Base-by-base conservation (phyloP, 2,329 filamentous ascomycete genomes). In the Alternaria viburni region DNA sequence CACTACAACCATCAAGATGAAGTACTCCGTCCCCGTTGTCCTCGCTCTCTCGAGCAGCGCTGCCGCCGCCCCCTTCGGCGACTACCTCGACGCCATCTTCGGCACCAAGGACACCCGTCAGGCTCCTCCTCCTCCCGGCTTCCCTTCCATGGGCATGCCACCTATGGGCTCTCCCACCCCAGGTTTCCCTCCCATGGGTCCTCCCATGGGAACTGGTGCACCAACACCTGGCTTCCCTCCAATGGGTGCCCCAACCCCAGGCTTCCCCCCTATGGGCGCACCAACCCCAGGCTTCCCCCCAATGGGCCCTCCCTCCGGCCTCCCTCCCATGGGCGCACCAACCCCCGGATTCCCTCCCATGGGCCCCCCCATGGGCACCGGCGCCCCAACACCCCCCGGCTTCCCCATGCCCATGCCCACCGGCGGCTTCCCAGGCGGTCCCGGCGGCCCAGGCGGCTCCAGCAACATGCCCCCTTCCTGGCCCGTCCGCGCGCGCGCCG, bases 1-100 rank as follows among this genome's bases (percentile, higher is more conserved):
- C 32, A 41, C 15, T 10, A 41, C 2, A 1, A 15, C 28, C 26
- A 44, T 44, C 52, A 44, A 50, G 64, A 75, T 75, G 73, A 71
- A 64, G 61, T 68, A 68, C 30, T 41, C 64, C 44, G 54, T 75
- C 30, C 36, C 36, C n/a, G 50, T 74, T 12, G 63, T 75, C 45
- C 63, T 74, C 47, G 65, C 72, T 44, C 68, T 75, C 46, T 62
- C 68, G 45, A 63, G 73, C 59, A 65, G 69, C n/a, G 55, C 72
- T 28, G 36, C 68, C 6, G 72, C 73, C 52, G 57, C 65, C 23
- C 61, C 71, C 17, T 59, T 69, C 21, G 57, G 60, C 47, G 54
- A 56, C 52, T 59, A 61, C 41, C 43, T 67, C 43, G 64, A 69
- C 28, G 54, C 66, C 50, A 46, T 68, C 30, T 70, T 70, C n/a